phyloP scores from a whole-genome alignment of 257 asterid genomes.

The Fraxinus anomala region DNA sequence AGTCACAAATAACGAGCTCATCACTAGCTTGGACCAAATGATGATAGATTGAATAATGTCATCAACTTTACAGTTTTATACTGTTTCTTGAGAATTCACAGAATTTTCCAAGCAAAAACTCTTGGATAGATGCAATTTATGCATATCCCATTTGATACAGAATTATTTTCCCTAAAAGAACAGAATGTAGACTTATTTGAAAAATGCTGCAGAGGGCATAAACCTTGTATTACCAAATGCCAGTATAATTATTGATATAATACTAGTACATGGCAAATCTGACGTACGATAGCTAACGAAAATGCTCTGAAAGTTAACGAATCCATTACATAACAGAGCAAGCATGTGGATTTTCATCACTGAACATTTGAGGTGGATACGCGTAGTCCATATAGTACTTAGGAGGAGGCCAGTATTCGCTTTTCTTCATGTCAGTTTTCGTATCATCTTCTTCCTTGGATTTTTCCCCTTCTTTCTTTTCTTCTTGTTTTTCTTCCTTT shows the following conservation, averaged over 20 bases:
- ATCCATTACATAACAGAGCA: conserved; percentile 63
- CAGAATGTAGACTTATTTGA: conserved; percentile 27
- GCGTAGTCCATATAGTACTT: conserved; percentile 61
- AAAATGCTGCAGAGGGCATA: background rate
- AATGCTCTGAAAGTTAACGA: background rate
- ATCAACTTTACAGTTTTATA: background rate
- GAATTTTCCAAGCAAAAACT: background rate
- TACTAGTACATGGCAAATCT: conserved; percentile 9
- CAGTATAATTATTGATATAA: conserved; percentile 29
- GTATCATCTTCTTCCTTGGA: conserved; percentile 39
- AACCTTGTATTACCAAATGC: background rate
- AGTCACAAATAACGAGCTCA: background rate
- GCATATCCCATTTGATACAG: conserved; percentile 23
- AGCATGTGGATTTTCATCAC: conserved; percentile 89
- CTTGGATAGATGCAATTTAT: conserved; percentile 7
- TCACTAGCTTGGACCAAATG: conserved; percentile 7
- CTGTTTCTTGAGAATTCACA: too few relatives aligned
- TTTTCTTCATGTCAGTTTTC: conserved; percentile 54
- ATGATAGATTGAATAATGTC: background rate
- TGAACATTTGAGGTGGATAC: conserved; percentile 76
- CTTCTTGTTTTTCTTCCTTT: conserved; percentile 34
- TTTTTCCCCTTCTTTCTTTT: conserved; percentile 31
- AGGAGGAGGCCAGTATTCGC: conserved; percentile 65
- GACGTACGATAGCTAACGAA: background rate
- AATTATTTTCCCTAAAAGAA: background rate